These are phyloP conservation scores for Aspergillus udagawae DNA, from an alignment of 2,329 filamentous ascomycete species.

Conservation along the genomic window DNA sequence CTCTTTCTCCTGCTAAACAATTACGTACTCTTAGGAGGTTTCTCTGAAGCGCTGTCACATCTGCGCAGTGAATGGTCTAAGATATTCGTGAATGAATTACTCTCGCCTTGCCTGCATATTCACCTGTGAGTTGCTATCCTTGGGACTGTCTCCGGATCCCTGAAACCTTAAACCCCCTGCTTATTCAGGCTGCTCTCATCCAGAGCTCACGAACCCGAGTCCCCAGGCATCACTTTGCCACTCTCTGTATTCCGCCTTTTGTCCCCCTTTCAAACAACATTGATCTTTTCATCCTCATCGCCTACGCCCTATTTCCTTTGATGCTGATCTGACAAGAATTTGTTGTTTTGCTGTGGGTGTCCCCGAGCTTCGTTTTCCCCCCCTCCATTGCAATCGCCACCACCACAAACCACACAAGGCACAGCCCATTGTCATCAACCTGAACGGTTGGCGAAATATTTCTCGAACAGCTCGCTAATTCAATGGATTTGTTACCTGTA, in stretches of 20 bases:
- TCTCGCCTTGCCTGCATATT: background rate
- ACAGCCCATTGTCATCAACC: background rate
- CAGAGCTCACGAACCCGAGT: conserved; percentile 4
- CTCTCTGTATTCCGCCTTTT: background rate
- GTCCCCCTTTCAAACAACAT: background rate
- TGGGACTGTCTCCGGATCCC: conserved; percentile 7
- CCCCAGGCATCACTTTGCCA: conserved; percentile 18
- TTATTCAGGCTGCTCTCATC: conserved; percentile 12
- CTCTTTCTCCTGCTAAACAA: background rate
- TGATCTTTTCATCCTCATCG: conserved; percentile 1
- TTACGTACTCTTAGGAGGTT: background rate
- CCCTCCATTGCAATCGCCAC: background rate
- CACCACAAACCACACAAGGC: background rate
- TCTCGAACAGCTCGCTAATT: background rate
- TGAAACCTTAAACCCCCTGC: conserved; percentile 14
- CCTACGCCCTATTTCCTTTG: background rate
- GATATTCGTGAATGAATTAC: background rate
- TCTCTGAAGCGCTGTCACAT: background rate
- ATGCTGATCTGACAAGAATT: background rate
- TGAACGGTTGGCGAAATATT: background rate
- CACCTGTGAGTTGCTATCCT: conserved; percentile 7
- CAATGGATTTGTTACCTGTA: conserved; percentile 4
- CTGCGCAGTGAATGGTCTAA: background rate
- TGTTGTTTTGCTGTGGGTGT: background rate
- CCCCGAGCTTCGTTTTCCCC: background rate